Conservation (phyloP, 768 basidiomycete species). For the Erythrobasidium yunnanense region DNA sequence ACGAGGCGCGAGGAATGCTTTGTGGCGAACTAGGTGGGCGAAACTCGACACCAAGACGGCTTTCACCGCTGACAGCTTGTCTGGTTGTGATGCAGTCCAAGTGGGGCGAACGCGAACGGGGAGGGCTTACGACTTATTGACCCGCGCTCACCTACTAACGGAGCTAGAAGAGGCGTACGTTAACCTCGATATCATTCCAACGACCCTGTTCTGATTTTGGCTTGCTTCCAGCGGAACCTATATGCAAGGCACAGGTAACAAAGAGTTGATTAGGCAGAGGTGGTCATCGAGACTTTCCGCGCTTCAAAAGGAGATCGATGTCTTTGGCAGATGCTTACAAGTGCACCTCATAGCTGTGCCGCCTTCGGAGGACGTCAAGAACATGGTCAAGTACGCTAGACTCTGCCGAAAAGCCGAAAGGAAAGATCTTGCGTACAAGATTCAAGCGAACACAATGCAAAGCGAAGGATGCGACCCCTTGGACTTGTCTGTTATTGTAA, state of each 20-base stretch:
- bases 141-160: conserved; percentile 12
- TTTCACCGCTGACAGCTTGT: background rate
- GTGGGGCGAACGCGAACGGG: conserved; percentile 4
- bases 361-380: conserved; percentile 4
- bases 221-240: background rate
- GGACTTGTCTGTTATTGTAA: background rate
- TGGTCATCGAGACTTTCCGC: background rate
- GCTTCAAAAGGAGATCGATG: conserved; percentile 7
- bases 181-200: background rate
- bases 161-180: conserved; percentile 28
- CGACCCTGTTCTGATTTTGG: too few relatives aligned
- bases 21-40: background rate
- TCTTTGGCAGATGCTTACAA: background rate
- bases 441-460: background rate
- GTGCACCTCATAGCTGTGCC: conserved; percentile 10
- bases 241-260: background rate
- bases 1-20: conserved; percentile 10
- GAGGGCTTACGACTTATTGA: conserved; percentile 14
- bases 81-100: background rate
- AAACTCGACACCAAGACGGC: background rate
- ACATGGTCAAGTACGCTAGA: conserved; percentile 3
- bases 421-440: conserved; percentile 7
- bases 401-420: conserved; percentile 2
- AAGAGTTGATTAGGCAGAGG: background rate
- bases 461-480: background rate